These are phyloP conservation scores for Sonneratia caseolaris DNA, from an alignment of 345 rosid genomes.

Conservation along the genomic window DNA sequence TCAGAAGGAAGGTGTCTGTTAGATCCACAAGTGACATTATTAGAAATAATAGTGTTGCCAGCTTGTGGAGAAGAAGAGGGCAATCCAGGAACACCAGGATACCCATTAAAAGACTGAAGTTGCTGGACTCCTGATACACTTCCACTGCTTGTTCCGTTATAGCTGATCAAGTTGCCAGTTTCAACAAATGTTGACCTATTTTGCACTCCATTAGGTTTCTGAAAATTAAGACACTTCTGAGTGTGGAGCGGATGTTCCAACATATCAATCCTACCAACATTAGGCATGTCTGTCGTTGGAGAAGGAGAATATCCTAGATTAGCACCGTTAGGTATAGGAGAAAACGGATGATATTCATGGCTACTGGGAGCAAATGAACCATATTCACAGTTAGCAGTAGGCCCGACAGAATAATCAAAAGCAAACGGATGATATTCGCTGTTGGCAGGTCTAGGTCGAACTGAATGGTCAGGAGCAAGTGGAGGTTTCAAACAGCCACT, in stretches of 20 bases:
- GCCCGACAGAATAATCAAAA: constrained; percentile 25
- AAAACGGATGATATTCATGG: constrained; percentile 34
- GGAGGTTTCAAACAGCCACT: constrained; percentile 29
- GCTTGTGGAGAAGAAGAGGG: constrained; percentile 14
- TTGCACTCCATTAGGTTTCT: constrained; percentile 30
- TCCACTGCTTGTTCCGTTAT: constrained; percentile 21
- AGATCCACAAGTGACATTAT: constrained; percentile 41
- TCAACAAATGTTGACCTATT: constrained; percentile 25
- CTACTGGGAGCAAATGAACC: constrained; percentile 32
- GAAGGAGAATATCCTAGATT: constrained; percentile 22
- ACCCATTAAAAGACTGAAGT: constrained; percentile 12
- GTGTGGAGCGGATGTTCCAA: constrained; percentile 29
- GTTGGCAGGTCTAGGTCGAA: constrained; percentile 22
- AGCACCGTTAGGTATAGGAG: constrained; percentile 26
- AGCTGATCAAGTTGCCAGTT: constrained; percentile 18
- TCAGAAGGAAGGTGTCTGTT: constrained; percentile 53
- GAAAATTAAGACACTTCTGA: constrained; percentile 15
- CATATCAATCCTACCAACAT: constrained; percentile 36
- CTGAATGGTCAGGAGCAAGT: constrained; percentile 24
- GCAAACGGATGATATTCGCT: constrained; percentile 34
- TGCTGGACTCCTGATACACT: constrained; percentile 21
- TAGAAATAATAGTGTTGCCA: constrained; percentile 15
- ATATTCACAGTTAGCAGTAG: constrained; percentile 29
- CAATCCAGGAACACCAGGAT: constrained; percentile 22
- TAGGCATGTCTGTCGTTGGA: constrained; percentile 29